Evolutionary conservation across 1,284 basidiomycete species (phyloP).

Genomic region (Cryptococcus neoformans): DNA sequence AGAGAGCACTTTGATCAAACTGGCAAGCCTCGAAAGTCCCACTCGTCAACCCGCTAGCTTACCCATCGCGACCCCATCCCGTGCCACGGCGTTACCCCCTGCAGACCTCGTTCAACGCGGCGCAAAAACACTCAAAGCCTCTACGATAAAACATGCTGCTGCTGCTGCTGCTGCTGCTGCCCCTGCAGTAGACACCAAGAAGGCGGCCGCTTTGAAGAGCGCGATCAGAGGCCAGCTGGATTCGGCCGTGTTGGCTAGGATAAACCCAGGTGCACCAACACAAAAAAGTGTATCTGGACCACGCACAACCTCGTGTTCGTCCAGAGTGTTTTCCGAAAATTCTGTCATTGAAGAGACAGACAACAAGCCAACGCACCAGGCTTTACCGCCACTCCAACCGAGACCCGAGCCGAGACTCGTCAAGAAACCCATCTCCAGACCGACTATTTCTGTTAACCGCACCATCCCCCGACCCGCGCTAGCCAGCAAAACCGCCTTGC

Average conservation of each 20-base stretch:
- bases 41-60: not conserved
- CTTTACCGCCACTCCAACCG: not conserved
- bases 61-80: slow-evolving; percentile 3
- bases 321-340: not conserved
- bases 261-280: slow-evolving; percentile 14
- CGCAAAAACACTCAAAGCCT: slow-evolving; percentile 4
- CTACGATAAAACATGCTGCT: not conserved
- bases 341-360: too few species aligned
- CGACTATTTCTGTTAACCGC: not conserved
- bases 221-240: slow-evolving; percentile 29
- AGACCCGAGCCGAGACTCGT: not conserved
- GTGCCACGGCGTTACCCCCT: slow-evolving; percentile 6
- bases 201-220: slow-evolving; percentile 10
- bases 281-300: too few species aligned
- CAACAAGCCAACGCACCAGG: too few species aligned
- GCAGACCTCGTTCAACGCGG: slow-evolving; percentile 10
- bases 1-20: not conserved
- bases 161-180: not conserved
- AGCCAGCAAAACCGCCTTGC: slow-evolving; percentile 1
- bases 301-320: slow-evolving; percentile 14
- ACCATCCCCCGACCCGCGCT: slow-evolving; percentile 7
- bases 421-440: not conserved
- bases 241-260: slow-evolving; percentile 14
- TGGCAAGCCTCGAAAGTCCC: not conserved
- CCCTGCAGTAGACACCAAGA: not conserved